These are phyloP conservation scores for Irpex sp. DNA, from an alignment of 1,284 basidiomycete genomes.

Conservation along the genomic window DNA sequence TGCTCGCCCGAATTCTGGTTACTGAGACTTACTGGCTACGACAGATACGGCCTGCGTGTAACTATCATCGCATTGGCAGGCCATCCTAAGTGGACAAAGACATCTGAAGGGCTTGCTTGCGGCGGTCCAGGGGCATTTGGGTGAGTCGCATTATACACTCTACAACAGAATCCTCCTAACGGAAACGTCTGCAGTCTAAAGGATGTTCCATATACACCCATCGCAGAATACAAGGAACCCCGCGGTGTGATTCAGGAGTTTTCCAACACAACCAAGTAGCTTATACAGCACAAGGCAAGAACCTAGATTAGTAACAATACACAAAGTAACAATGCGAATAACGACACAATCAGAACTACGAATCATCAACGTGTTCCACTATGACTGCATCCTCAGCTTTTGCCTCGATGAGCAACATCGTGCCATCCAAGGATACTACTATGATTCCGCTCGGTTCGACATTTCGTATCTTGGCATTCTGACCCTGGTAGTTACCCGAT, in stretches of 20 bases:
- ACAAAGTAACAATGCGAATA: not conserved
- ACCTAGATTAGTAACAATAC: not conserved
- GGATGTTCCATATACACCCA: constrained; percentile 24
- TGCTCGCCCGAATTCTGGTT: no score
- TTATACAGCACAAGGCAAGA: not conserved
- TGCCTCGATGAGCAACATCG: not conserved
- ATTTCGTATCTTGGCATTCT: not conserved
- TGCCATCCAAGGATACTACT: not conserved
- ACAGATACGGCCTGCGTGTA: constrained; percentile 51
- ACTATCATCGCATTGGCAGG: constrained; percentile 54
- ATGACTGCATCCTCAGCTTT: not conserved
- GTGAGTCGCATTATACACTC: constrained; percentile 16
- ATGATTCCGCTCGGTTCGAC: not conserved
- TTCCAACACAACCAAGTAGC: not conserved
- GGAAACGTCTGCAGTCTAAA: constrained; percentile 15
- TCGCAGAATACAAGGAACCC: constrained; percentile 27
- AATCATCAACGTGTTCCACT: not conserved
- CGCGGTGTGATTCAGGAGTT: constrained; percentile 25
- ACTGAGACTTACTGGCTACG: constrained; percentile 18
- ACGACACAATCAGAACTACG: not conserved
- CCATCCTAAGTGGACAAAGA: constrained; percentile 53
- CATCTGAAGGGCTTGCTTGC: constrained; percentile 46
- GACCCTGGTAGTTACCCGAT: constrained; percentile 22
- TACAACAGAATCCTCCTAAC: not conserved
- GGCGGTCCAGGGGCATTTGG: constrained; percentile 42